Percentiles rank a stretch among this genome's conserved stretches.
Conservation (phyloP, 371 early-diverging fungal species). For the Nematocida displodere region DNA sequence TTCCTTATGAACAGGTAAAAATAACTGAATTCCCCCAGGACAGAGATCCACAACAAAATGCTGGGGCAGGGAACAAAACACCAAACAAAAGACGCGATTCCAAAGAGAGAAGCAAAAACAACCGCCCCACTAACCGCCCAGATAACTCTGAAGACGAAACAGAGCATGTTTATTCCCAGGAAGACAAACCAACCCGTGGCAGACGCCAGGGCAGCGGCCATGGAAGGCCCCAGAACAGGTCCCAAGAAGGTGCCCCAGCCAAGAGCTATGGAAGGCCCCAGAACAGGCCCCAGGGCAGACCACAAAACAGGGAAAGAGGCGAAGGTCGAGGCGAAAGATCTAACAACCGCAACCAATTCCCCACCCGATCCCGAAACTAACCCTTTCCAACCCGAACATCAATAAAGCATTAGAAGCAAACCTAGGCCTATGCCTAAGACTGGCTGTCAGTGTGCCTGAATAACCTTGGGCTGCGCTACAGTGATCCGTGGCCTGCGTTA, state of each 20-base stretch:
- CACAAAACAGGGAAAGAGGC: background rate
- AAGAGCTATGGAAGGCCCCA: background rate
- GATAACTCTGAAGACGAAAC: background rate
- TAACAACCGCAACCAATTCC: background rate
- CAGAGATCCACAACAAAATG: conserved; percentile 14
- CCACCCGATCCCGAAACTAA: background rate
- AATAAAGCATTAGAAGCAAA: background rate
- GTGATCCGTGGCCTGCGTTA: background rate
- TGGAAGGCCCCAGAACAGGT: background rate
- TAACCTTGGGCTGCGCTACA: background rate
- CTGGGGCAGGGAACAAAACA: background rate
- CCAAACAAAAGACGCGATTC: background rate
- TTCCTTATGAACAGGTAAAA: conserved; percentile 16
- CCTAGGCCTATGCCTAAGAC: background rate
- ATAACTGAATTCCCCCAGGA: conserved; percentile 13
- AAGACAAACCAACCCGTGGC: background rate
- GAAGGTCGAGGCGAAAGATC: background rate
- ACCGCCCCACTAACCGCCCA: background rate
- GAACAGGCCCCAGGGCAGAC: background rate
- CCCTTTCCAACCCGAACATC: background rate
- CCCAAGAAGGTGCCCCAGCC: background rate
- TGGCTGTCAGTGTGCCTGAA: too few relatives aligned
- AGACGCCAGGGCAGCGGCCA: background rate
- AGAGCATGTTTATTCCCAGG: background rate
- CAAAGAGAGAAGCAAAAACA: background rate